Evolutionary conservation across 345 rosid species (phyloP), one percentile per base, ranked within the genome.

Genomic region (Iberis pinnata): DNA sequence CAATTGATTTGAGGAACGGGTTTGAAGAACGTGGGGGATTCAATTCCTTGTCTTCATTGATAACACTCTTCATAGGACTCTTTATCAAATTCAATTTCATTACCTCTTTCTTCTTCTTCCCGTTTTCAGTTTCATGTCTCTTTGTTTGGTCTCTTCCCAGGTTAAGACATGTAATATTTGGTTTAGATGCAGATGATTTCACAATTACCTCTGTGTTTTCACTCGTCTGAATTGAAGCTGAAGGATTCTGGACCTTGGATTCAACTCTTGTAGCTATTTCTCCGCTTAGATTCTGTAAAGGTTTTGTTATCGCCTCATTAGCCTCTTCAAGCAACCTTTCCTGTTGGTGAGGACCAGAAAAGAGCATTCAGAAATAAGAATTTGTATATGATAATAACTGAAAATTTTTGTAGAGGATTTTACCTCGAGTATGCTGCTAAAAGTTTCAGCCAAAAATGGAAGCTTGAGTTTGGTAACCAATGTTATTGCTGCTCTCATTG

Each of bases 391-490:
- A 52, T 48, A 22, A 41, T 29, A 18, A 29, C 31, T 38, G 18
- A 40, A 26, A 16, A 29, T 18, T 35, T 5, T 35, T 27, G 33
- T 16, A 1, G 37, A 18, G 59, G 32, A 18, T 38, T 60, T 61
- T 52, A 82, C 96, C 86, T 92, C 98, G 53, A 85, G 72, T 62
- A 92, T 80, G 66, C 53, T 65, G 68, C 88, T 75, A 75, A 92
- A 88, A 18, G 84, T 76, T 58, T 85, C 96, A 1, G 95, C 98
- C 63, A 92, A 71, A 73, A 76, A 81, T 6, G 96, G 98, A 62
- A 88, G 93, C 80, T 88, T 88, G 69, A 92, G 73, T 56, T 83
- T 79, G 31, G 95, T 85, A 13, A 80, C 96, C 22, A 92, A 83
- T 75, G 83, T 84, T 67, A 88, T 83, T 18, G 98, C 95, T 41